Percentiles rank a stretch among this genome's conserved stretches.
phyloP scores from a whole-genome alignment of 2,329 filamentous ascomycete species.

The Penicillium psychrosexuale region DNA sequence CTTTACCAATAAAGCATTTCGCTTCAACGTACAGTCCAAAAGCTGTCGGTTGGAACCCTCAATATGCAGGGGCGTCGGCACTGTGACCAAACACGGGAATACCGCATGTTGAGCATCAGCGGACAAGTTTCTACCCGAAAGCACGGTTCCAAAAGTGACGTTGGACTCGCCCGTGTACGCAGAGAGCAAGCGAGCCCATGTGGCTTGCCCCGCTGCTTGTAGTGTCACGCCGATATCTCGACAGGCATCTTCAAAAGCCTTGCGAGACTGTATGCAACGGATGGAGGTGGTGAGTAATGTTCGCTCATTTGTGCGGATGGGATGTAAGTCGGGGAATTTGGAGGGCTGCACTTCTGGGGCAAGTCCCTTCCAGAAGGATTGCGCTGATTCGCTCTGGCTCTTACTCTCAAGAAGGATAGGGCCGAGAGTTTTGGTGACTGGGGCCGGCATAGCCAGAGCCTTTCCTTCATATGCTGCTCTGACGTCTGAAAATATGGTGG shows the following conservation, averaged over 20 bases:
- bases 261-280: slow-evolving; percentile 41
- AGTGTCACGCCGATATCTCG: slow-evolving; percentile 63
- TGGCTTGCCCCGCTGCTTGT: slow-evolving; percentile 70
- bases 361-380: slow-evolving; percentile 62
- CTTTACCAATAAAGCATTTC: slow-evolving; percentile 62
- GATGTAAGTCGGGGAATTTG: slow-evolving; percentile 73
- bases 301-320: slow-evolving; percentile 47
- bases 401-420: slow-evolving; percentile 44
- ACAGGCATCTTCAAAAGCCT: slow-evolving; percentile 56
- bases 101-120: slow-evolving; percentile 58
- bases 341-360: slow-evolving; percentile 57
- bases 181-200: slow-evolving; percentile 73
- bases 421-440: slow-evolving; percentile 45
- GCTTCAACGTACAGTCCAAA: slow-evolving; percentile 61
- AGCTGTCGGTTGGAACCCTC: slow-evolving; percentile 55
- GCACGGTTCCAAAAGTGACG: slow-evolving; percentile 74
- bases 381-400: slow-evolving; percentile 27
- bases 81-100: slow-evolving; percentile 78
- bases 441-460: slow-evolving; percentile 18
- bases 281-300: slow-evolving; percentile 37
- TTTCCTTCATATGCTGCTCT: slow-evolving; percentile 37
- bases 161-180: slow-evolving; percentile 71
- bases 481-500: slow-evolving; percentile 62
- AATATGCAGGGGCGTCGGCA: slow-evolving; percentile 67
- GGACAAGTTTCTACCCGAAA: slow-evolving; percentile 67